Conservation (phyloP, 1,284 basidiomycete genomes). For the Inonotus obliquus region DNA sequence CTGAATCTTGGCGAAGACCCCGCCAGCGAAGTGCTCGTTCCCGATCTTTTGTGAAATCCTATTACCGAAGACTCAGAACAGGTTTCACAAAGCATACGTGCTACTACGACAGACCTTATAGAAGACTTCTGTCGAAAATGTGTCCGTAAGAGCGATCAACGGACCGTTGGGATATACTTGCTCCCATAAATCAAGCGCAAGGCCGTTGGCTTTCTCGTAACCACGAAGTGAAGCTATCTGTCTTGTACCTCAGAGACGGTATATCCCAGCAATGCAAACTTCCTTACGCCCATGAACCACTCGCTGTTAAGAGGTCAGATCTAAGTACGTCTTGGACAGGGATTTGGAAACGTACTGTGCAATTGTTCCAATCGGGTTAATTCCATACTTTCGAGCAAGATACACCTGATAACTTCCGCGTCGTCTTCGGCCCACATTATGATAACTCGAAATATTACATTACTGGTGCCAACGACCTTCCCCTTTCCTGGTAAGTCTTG, state of each 20-base stretch:
- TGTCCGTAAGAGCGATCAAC: slow-evolving; percentile 85
- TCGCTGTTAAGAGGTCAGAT: slow-evolving; percentile 46
- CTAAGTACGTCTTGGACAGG: background rate
- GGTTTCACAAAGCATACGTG: background rate
- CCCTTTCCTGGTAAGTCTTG: slow-evolving; percentile 51
- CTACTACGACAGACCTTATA: slow-evolving; percentile 50
- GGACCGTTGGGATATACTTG: slow-evolving; percentile 56
- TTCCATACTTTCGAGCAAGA: slow-evolving; percentile 69
- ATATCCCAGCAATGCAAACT: background rate
- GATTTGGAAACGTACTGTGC: slow-evolving; percentile 64
- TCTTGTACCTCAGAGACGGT: background rate
- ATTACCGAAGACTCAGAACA: background rate
- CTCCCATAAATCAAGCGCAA: slow-evolving; percentile 84
- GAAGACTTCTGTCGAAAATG: slow-evolving; percentile 83
- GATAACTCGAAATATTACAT: slow-evolving; percentile 44
- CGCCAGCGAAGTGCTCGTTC: slow-evolving; percentile 67
- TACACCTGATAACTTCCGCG: slow-evolving; percentile 55
- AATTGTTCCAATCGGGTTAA: slow-evolving; percentile 78
- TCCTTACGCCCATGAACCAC: slow-evolving; percentile 89
- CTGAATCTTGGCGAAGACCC: slow-evolving; percentile 88
- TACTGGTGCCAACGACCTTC: slow-evolving; percentile 79
- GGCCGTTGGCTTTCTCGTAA: slow-evolving; percentile 71
- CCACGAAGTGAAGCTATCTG: slow-evolving; percentile 79
- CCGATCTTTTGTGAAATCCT: slow-evolving; percentile 62
- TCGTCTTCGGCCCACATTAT: background rate